phyloP scores from a whole-genome alignment of 1,139 yeast genomes.

The Pneumocystis oryctolagi region DNA sequence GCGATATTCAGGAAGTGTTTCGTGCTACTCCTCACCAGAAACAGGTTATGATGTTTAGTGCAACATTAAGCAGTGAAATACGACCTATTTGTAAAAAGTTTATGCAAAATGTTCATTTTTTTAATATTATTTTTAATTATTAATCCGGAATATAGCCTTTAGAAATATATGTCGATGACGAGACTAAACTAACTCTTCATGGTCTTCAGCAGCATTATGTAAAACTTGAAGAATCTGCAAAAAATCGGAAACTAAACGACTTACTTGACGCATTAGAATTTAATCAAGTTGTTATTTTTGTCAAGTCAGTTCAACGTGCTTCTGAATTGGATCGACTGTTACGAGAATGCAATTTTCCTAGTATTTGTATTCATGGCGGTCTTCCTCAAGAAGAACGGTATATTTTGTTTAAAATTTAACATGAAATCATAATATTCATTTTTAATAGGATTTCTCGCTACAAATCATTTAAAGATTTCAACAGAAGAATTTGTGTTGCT shows the following conservation, averaged over 20 bases:
- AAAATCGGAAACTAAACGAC: constrained; percentile 85
- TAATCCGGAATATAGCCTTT: constrained; percentile 35
- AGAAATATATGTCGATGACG: constrained; percentile 95
- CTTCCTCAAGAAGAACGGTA: constrained; percentile 88
- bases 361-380: constrained; percentile 92
- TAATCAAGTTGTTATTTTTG: constrained; percentile 95
- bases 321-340: constrained; percentile 78
- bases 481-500: constrained; percentile 95
- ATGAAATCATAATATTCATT: neutral
- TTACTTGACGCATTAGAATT: constrained; percentile 87
- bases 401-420: constrained; percentile 15
- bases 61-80: constrained; percentile 85
- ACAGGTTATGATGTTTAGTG: constrained; percentile 99
- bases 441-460: constrained; percentile 54
- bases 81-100: constrained; percentile 95
- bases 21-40: constrained; percentile 96
- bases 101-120: constrained; percentile 51
- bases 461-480: constrained; percentile 92
- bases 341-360: constrained; percentile 90
- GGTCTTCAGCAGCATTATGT: constrained; percentile 95
- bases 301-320: constrained; percentile 83
- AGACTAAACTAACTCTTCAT: constrained; percentile 90
- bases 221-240: constrained; percentile 78
- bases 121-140: constrained; percentile 2
- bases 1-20: constrained; percentile 96